These are phyloP conservation scores for Russula earlei DNA, from an alignment of 768 basidiomycete genomes.

Conservation along the genomic window DNA sequence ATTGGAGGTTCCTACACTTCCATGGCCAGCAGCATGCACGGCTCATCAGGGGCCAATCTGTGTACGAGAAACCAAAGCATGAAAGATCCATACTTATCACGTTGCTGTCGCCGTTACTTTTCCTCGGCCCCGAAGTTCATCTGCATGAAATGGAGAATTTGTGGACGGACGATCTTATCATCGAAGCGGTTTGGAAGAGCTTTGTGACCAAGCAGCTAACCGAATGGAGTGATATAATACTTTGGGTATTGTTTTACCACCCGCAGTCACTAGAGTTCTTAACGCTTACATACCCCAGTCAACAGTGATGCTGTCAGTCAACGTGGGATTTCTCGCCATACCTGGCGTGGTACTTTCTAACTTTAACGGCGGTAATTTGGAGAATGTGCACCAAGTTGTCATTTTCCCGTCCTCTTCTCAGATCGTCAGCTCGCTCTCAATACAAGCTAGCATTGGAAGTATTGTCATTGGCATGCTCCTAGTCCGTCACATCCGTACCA, in stretches of 20 bases:
- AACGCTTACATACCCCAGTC: constrained; percentile 13
- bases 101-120: constrained; percentile 12
- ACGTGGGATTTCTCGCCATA: constrained; percentile 30
- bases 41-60: neutral
- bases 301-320: constrained; percentile 28
- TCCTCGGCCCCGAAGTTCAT: constrained; percentile 15
- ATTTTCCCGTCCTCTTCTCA: neutral
- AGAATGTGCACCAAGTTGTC: neutral
- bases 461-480: constrained; percentile 15
- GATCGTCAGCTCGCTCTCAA: constrained; percentile 13
- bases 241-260: neutral
- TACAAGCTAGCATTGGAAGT: constrained; percentile 8
- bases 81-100: constrained; percentile 11
- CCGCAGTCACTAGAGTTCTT: too few species aligned
- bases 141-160: constrained; percentile 12
- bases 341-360: constrained; percentile 21
- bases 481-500: constrained; percentile 10
- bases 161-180: constrained; percentile 13
- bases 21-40: constrained; percentile 16
- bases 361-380: neutral
- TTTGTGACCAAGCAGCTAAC: constrained; percentile 1
- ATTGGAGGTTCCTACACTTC: constrained; percentile 15
- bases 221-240: constrained; percentile 14
- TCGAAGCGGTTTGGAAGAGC: constrained; percentile 6
- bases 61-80: neutral